A percentile compares a stretch with the other conserved stretches of the same genome.
Evolutionary conservation across 1,139 yeast genomes (phyloP).

Genomic region (Geotrichum candidum): DNA sequence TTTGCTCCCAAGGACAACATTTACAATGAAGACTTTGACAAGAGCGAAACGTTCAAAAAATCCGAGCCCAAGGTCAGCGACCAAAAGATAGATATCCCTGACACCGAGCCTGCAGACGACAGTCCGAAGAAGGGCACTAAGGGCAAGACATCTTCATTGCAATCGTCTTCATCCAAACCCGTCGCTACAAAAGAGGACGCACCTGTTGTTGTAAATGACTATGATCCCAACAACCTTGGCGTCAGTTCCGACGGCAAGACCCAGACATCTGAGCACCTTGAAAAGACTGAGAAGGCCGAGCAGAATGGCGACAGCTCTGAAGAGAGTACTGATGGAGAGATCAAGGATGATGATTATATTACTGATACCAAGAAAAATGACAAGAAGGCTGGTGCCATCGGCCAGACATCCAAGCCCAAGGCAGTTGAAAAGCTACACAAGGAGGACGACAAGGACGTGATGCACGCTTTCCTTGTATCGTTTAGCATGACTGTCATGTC

Average conservation of each 20-base stretch:
- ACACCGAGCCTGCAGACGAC: slow-evolving; percentile 20
- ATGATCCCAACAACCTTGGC: slow-evolving; percentile 37
- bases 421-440: slow-evolving; percentile 11
- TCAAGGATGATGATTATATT: slow-evolving; percentile 15
- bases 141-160: not conserved
- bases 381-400: not conserved
- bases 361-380: slow-evolving; percentile 1
- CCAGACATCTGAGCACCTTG: slow-evolving; percentile 15
- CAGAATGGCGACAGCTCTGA: not conserved
- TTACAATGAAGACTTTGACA: slow-evolving; percentile 26
- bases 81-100: slow-evolving; percentile 28
- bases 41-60: slow-evolving; percentile 30
- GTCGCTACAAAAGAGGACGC: slow-evolving; percentile 29
- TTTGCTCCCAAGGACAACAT: slow-evolving; percentile 37
- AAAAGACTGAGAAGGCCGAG: slow-evolving; percentile 14
- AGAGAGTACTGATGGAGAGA: slow-evolving; percentile 15
- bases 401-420: not conserved
- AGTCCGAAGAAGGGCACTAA: slow-evolving; percentile 26
- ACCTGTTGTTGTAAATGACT: slow-evolving; percentile 36
- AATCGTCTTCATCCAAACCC: slow-evolving; percentile 19
- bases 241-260: slow-evolving; percentile 26
- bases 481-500: slow-evolving; percentile 75
- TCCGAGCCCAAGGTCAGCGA: slow-evolving; percentile 31
- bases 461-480: slow-evolving; percentile 35
- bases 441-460: slow-evolving; percentile 14